phyloP scores from a whole-genome alignment of 345 rosid species.

The Syzygium jambos region DNA sequence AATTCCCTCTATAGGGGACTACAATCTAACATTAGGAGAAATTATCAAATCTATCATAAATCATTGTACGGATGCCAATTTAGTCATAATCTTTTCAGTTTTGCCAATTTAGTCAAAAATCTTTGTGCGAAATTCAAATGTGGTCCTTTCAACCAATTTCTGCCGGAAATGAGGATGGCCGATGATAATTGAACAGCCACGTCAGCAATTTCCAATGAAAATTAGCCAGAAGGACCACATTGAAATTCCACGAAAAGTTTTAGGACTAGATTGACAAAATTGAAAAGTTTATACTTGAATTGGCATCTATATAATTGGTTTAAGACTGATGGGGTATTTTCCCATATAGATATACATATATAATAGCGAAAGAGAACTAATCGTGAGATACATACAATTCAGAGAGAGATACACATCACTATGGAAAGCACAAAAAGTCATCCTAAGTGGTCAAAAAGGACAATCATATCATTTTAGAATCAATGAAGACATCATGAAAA shows the following conservation, averaged over 20 bases:
- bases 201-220: not conserved
- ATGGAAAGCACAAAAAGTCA: not conserved
- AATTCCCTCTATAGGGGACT: too few species aligned
- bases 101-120: too few species aligned
- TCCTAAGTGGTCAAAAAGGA: not conserved
- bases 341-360: not conserved
- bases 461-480: not conserved
- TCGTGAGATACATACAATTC: too few species aligned
- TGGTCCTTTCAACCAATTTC: too few species aligned
- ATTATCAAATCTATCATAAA: too few species aligned
- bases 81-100: too few species aligned
- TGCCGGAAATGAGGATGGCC: not conserved
- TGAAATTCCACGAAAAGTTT: not conserved
- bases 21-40: too few species aligned
- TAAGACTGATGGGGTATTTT: not conserved
- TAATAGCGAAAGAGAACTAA: too few species aligned
- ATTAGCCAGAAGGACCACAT: accelerated
- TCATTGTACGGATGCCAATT: too few species aligned
- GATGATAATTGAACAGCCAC: not conserved
- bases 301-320: not conserved
- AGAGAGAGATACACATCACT: not conserved
- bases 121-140: too few species aligned
- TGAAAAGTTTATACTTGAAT: not conserved
- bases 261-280: not conserved
- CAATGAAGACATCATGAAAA: not conserved